Conservation (phyloP, 257 asterid species). For the Primulina huaijiensis region DNA sequence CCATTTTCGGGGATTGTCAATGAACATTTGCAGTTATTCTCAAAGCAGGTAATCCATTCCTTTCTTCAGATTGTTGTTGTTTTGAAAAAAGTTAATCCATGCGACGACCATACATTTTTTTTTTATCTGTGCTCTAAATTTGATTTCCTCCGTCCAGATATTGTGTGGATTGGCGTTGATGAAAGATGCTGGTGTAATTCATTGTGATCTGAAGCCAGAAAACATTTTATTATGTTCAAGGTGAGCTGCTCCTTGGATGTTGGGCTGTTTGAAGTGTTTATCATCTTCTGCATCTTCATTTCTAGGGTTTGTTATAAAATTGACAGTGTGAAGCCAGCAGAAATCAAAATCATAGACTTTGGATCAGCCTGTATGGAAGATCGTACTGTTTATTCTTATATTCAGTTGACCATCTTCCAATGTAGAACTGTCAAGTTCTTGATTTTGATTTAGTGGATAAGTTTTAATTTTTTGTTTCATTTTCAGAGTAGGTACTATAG, state of each 20-base stretch:
- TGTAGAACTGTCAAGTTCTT: constrained; percentile 23
- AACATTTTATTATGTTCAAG: constrained; percentile 92
- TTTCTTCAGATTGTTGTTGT: constrained; percentile 22
- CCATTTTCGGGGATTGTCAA: constrained; percentile 84
- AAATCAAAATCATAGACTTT: constrained; percentile 91
- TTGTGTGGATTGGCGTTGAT: constrained; percentile 86
- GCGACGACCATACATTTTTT: constrained; percentile 21
- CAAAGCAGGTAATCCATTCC: constrained; percentile 72
- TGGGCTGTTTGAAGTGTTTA: constrained; percentile 22
- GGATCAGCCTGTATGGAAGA: constrained; percentile 99
- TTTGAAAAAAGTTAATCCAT: constrained; percentile 24
- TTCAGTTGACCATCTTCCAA: constrained; percentile 57
- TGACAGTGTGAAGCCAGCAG: constrained; percentile 90
- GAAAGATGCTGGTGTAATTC: constrained; percentile 96
- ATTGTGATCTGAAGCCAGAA: constrained; percentile 97
- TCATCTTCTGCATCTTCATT: constrained; percentile 25
- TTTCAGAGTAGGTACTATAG: constrained; percentile 96
- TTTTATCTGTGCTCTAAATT: constrained; percentile 22
- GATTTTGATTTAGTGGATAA: constrained; percentile 23
- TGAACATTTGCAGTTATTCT: constrained; percentile 91
- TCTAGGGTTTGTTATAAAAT: constrained; percentile 31
- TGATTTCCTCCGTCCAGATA: constrained; percentile 47
- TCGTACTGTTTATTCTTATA: constrained; percentile 92
- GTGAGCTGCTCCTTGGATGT: constrained; percentile 45
- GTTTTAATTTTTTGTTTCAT: constrained; percentile 27